Evolutionary conservation across 257 asterid genomes (phyloP).

Genomic region (Euphrasia confusa): DNA sequence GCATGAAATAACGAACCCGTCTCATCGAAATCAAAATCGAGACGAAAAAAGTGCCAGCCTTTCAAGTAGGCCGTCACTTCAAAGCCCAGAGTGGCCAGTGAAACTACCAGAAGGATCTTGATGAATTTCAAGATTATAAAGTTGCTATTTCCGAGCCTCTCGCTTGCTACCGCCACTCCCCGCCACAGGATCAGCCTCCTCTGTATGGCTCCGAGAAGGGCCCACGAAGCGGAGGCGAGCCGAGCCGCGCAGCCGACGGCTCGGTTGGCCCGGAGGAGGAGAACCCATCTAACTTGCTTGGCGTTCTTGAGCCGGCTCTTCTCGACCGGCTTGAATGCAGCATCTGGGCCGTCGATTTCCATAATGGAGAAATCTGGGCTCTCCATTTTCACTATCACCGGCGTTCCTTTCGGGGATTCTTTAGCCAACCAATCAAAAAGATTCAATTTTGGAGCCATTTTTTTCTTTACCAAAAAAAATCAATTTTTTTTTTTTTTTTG

Average conservation of each 20-base stretch:
- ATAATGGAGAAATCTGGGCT: conserved; percentile 59
- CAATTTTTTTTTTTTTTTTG: not conserved
- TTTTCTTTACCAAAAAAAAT: not conserved
- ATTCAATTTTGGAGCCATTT: conserved; percentile 63
- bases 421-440: conserved; percentile 48
- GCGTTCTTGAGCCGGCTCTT: conserved; percentile 58
- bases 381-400: conserved; percentile 68
- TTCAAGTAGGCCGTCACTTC: conserved; percentile 47
- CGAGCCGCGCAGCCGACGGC: conserved; percentile 63
- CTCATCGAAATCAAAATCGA: conserved; percentile 18
- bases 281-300: conserved; percentile 62
- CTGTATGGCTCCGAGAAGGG: conserved; percentile 41
- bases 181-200: conserved; percentile 40
- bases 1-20: conserved; percentile 31
- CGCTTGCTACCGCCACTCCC: conserved; percentile 57
- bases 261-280: conserved; percentile 58
- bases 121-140: conserved; percentile 37
- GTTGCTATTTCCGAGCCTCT: conserved; percentile 51
- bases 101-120: conserved; percentile 28
- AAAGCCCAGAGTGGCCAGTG: conserved; percentile 38
- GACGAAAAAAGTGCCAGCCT: conserved; percentile 37
- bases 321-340: conserved; percentile 59
- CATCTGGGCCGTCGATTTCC: conserved; percentile 65
- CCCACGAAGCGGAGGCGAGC: conserved; percentile 42
- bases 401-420: conserved; percentile 41